Evolutionary conservation across 2,329 filamentous ascomycete species (phyloP), one percentile per base, ranked within the genome.

Genomic region (Colletotrichum karsti): DNA sequence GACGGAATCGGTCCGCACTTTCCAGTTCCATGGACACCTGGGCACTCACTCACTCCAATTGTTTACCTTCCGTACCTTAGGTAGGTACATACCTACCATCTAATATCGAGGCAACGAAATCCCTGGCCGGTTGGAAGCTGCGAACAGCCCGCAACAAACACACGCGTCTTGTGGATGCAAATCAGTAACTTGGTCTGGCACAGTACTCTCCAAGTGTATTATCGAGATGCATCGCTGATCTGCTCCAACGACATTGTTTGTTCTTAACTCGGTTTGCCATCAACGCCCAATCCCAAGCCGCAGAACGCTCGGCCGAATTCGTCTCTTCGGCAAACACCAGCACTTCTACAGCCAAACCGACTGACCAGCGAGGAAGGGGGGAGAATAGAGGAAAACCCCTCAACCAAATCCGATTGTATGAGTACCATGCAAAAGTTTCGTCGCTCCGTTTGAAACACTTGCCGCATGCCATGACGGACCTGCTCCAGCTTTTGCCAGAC

Each of bases 401-500:
- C n/a, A n/a, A n/a, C n/a, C n/a, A 35, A 7, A 30, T 24, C 33
- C 24, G 30, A 44, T 15, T 50, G 20, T 12, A 26, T 10, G 50
- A 10, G 22, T 51, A 41, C 26, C 41, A 56, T 54, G 59, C 41
- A 15, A 37, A 35, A 20, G 2, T 39, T 28, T 48, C 12, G 24
- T 22, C 24, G 18, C 8, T 28, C 6, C 44, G 30, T 41, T 35
- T 35, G 9, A n/a, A 28, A 46, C 54, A 37, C 13, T 12, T 24
- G 41, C 39, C 44, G 20, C 39, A 55, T 70, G 69, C 79, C 82
- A 97, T 97, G 93, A 94, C 91, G 75, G 95, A 98, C 88, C 90
- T 98, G 76, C 87, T 91, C 76, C 88, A 89, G 77, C 89, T 97
- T 77, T 88, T 98, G 72, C 94, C 95, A 74, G 87, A 90, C 80